Evolutionary conservation across 441 rosid species (phyloP), one percentile per base, ranked within the genome.

Genomic region (Populus hybrid): DNA sequence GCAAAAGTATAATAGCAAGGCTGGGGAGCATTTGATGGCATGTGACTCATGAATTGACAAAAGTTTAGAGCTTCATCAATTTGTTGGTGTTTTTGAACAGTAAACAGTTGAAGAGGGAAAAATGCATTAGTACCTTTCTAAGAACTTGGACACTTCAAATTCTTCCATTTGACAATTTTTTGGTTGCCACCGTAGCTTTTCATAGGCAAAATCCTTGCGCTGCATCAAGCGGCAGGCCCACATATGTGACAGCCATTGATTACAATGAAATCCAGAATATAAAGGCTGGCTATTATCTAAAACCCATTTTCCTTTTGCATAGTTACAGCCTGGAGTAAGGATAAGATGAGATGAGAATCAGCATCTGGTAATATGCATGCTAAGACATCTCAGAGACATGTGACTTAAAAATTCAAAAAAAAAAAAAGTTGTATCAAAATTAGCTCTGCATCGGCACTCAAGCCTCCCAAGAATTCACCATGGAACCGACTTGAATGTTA

Each of bases 191-290:
- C 91, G 83, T 71, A 92, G 79, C 59, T 80, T 91, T 86, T 95
- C 99, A 69, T 87, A 91, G 70, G 91, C 84, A 84, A 95, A 95
- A 84, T 95, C 95, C 77, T 86, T 88, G 66, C 97, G 93, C 80
- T 91, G 97, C 87, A 90, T 95, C 89, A 90, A 81, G 77, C 91
- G 89, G 82, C 97, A 95, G 28, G 98, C 94, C 97, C 99, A 95
- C 98, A 92, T 93, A 33, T 75, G 77, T 59, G 98, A 91, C 77
- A 93, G 90, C 99, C 99, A 94, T 69, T 86, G 92, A 83, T 95
- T 95, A 84, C 98, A 95, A 28, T 73, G 82, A 76, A 83, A 85
- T 76, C 99, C 99, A 5, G 97, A 94, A 83, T 95, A 95, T 75
- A 91, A 72, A 76, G 95, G 93, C 73, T 84, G 86, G 23, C 68